Conservation (phyloP, 768 basidiomycete species). For the Paxillus rubicundulus region DNA sequence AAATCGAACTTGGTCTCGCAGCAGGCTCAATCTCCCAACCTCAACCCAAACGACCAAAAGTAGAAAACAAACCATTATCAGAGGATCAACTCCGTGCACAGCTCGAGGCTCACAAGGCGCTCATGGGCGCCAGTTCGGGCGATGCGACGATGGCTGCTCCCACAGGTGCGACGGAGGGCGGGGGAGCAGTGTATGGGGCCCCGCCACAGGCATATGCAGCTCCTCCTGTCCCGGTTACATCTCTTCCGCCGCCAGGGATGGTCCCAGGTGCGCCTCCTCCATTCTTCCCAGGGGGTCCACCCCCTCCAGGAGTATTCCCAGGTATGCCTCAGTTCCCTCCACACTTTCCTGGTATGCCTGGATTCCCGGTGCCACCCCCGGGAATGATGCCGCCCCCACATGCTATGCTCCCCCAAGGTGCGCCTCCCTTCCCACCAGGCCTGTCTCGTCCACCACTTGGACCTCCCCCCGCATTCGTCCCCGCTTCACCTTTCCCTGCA, state of each 20-base stretch:
- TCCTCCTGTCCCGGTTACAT: conserved; percentile 36
- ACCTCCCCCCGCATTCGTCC: conserved; percentile 38
- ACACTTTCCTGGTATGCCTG: conserved; percentile 44
- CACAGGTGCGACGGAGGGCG: conserved; percentile 36
- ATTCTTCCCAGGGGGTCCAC: conserved; percentile 36
- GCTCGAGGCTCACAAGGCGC: conserved; percentile 83
- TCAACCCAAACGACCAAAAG: conserved; percentile 75
- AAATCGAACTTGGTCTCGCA: conserved; percentile 85
- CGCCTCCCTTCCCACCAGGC: conserved; percentile 38
- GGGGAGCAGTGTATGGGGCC: conserved; percentile 69
- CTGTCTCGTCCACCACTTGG: conserved; percentile 33
- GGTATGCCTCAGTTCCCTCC: conserved; percentile 37
- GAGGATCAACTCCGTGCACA: conserved; percentile 85
- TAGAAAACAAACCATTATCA: conserved; percentile 71
- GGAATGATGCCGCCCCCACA: conserved; percentile 34
- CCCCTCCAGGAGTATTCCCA: conserved; percentile 40
- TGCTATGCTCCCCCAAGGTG: conserved; percentile 37
- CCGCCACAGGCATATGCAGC: conserved; percentile 68
- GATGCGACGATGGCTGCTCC: conserved; percentile 33
- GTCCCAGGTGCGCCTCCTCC: conserved; percentile 44
- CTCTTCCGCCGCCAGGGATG: conserved; percentile 31
- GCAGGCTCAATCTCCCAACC: conserved; percentile 82
- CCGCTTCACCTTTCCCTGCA: conserved; percentile 27
- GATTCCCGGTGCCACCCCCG: conserved; percentile 49
- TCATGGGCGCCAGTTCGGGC: conserved; percentile 69